Evolutionary conservation across 2,329 filamentous ascomycete species (phyloP).

Genomic region (Fusarium austroafricanum): DNA sequence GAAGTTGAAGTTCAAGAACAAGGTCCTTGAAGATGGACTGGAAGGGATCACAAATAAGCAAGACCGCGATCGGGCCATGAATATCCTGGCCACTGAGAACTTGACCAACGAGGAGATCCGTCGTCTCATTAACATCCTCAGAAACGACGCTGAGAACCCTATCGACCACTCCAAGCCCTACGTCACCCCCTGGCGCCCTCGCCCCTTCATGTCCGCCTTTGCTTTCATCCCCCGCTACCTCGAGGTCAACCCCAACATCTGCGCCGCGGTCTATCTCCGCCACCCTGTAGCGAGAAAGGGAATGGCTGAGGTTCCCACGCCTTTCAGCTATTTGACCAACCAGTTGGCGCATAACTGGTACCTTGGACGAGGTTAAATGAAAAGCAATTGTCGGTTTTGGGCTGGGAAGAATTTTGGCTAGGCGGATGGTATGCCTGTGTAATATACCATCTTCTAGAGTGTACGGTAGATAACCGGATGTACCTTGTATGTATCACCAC

Average conservation of each 20-base stretch:
- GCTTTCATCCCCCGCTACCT: slow-evolving; percentile 95
- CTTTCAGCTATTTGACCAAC: slow-evolving; percentile 76
- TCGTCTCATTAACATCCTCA: slow-evolving; percentile 67
- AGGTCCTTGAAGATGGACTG: slow-evolving; percentile 51
- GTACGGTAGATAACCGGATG: slow-evolving; percentile 48
- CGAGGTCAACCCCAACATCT: slow-evolving; percentile 98
- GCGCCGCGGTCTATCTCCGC: slow-evolving; percentile 91
- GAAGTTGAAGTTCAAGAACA: slow-evolving; percentile 46
- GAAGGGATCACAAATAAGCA: slow-evolving; percentile 51
- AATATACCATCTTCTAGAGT: slow-evolving; percentile 50
- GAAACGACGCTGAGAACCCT: slow-evolving; percentile 78
- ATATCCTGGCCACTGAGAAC: slow-evolving; percentile 50
- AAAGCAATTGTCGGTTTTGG: slow-evolving; percentile 15
- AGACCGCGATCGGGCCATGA: slow-evolving; percentile 47
- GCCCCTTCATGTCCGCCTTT: slow-evolving; percentile 89
- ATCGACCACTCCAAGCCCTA: slow-evolving; percentile 84
- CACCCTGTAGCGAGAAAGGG: slow-evolving; percentile 92
- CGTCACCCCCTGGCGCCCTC: slow-evolving; percentile 87
- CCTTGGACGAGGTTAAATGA: slow-evolving; percentile 77
- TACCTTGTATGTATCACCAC: slow-evolving; percentile 47
- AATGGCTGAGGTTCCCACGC: slow-evolving; percentile 83
- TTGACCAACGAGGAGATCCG: slow-evolving; percentile 63
- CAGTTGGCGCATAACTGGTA: slow-evolving; percentile 96
- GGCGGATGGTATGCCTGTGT: slow-evolving; percentile 44
- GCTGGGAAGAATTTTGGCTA: slow-evolving; percentile 34